Conservation (phyloP, 23 red algal genomes). For the Pyropia yezoensis region DNA sequence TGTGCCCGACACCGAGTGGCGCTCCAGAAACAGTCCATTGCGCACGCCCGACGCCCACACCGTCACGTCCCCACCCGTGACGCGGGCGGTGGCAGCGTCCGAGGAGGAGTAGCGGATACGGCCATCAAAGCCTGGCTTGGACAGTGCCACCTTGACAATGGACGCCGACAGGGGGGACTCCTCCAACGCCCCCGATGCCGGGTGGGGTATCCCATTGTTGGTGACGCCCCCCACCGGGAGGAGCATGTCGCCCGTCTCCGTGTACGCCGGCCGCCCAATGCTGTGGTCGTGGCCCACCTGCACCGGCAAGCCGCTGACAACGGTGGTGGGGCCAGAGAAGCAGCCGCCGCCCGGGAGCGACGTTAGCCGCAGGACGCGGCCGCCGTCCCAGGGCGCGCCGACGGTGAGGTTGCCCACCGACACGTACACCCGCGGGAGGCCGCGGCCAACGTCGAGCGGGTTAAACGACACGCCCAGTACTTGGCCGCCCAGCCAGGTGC, state of each 20-base stretch:
- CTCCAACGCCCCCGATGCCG: slow-evolving; percentile 12
- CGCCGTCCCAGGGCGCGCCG: too few species aligned
- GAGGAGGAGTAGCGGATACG: slow-evolving; percentile 21
- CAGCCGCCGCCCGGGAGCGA: too few species aligned
- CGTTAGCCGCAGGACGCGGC: too few species aligned
- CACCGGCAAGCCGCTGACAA: slow-evolving; percentile 47
- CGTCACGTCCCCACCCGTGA: slow-evolving; percentile 18
- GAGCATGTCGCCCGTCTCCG: slow-evolving; percentile 21
- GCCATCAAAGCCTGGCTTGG: slow-evolving; percentile 32
- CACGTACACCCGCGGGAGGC: too few species aligned
- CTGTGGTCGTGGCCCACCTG: slow-evolving; percentile 34
- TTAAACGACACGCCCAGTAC: too few species aligned
- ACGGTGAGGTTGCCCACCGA: too few species aligned
- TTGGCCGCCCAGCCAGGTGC: too few species aligned
- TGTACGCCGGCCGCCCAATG: slow-evolving; percentile 25
- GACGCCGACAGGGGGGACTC: slow-evolving; percentile 42
- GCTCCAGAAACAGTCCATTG: slow-evolving; percentile 30
- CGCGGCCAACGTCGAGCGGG: too few species aligned
- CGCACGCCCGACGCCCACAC: slow-evolving; percentile 42
- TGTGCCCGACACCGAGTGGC: slow-evolving; percentile 17
- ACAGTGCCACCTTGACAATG: slow-evolving; percentile 19
- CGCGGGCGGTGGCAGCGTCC: slow-evolving; percentile 13
- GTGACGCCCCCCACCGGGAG: slow-evolving; percentile 41
- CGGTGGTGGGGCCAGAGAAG: too few species aligned
- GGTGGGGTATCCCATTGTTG: slow-evolving; percentile 32